Evolutionary conservation across 441 rosid species (phyloP), one percentile per base, ranked within the genome.

Genomic region (Breynia disticha): DNA sequence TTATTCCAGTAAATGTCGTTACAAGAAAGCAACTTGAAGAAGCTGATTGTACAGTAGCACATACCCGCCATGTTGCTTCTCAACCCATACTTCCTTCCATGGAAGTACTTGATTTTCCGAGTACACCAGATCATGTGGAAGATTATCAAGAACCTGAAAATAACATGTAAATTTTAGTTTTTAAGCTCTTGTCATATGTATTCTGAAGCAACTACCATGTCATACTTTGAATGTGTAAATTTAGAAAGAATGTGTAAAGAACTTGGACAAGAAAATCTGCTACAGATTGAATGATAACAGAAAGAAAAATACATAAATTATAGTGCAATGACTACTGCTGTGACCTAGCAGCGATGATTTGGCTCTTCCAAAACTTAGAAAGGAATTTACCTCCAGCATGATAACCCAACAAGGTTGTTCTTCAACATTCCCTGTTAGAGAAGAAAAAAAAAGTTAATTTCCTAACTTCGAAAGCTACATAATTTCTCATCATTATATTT

Each of bases 21-120:
- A 18, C 22, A 54, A 46, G 41, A 16, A 50, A 32, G 50, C 11
- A 57, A 48, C 48, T 35, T 16, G 39, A 21, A 32, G 45, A 49
- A 37, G 53, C 11, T 9, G n/a, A 52, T 22, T 18, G 35, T 45
- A 58, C 11, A 11, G 19, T 50, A 28, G 38, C 55, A 11, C 73
- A 50, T 57, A 88, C 97, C 82, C 70, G 46, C 78, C 83, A n/a
- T 63, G 81, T 59, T 79, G 81, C 67, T 86, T 82, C 73, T 85
- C 82, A 64, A 88, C 75, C 84, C 91, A 91, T 55, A 82, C 98
- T 84, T 91, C 94, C 83, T 74, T 80, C 98, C 97, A 91, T 37
- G 95, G 87, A 16, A 85, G 74, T 69, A 73, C 70, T 79, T 84
- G 97, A 72, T 72, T 88, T 70, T 82, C 79, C 7, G 98, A 83